Conservation (phyloP, 345 rosid genomes). For the Luvunga scandens region DNA sequence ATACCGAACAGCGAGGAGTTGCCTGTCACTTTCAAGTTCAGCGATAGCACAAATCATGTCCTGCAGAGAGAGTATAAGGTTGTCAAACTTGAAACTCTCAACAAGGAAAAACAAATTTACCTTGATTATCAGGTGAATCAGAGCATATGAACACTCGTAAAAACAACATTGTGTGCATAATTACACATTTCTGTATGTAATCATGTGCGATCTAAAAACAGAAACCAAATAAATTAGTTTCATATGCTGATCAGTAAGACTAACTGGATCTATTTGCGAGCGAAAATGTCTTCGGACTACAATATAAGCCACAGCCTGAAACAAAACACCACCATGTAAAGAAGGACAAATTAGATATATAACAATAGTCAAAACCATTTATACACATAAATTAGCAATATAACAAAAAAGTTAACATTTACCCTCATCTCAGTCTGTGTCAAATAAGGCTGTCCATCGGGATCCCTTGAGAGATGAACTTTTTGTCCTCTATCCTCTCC, state of each 20-base stretch:
- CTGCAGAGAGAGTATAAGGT: constrained; percentile 37
- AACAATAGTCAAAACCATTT: background rate
- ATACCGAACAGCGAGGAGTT: constrained; percentile 57
- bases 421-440: constrained; percentile 95
- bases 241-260: constrained; percentile 15
- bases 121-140: background rate
- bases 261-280: constrained; percentile 61
- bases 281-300: constrained; percentile 66
- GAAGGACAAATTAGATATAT: background rate
- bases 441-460: constrained; percentile 85
- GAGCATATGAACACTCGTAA: background rate
- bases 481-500: constrained; percentile 81
- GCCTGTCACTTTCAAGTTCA: constrained; percentile 90
- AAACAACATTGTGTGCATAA: background rate
- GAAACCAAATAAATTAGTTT: background rate
- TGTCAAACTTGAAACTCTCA: constrained; percentile 16
- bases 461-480: constrained; percentile 91
- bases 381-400: background rate
- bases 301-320: constrained; percentile 91
- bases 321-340: constrained; percentile 15
- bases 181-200: background rate
- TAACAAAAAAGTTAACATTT: background rate
- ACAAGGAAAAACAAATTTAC: background rate
- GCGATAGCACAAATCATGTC: constrained; percentile 87
- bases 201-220: background rate